Conservation (phyloP, 2,329 filamentous ascomycete genomes). For the Anthostomella pinea region DNA sequence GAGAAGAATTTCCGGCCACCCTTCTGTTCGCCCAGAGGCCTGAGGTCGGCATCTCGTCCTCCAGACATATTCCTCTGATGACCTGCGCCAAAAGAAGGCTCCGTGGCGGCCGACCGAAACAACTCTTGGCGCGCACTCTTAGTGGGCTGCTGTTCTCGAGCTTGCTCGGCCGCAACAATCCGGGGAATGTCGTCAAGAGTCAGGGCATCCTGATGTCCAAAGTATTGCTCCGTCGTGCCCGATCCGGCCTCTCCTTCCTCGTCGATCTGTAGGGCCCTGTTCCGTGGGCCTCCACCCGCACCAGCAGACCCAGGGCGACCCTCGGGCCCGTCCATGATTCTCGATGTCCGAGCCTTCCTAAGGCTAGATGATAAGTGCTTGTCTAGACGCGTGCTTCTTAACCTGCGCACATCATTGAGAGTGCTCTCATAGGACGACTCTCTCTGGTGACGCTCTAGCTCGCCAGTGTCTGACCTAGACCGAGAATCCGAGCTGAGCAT, state of each 20-base stretch:
- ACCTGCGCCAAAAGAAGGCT: slow-evolving; percentile 65
- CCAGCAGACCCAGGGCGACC: slow-evolving; percentile 73
- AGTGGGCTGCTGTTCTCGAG: slow-evolving; percentile 81
- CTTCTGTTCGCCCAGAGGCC: slow-evolving; percentile 48
- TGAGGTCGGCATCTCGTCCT: slow-evolving; percentile 49
- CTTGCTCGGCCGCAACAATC: slow-evolving; percentile 93
- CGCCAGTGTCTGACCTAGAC: slow-evolving; percentile 71
- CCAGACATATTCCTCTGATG: slow-evolving; percentile 62
- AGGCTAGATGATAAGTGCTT: slow-evolving; percentile 92
- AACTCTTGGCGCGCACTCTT: slow-evolving; percentile 70
- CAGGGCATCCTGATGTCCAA: slow-evolving; percentile 86
- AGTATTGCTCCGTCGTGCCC: slow-evolving; percentile 74
- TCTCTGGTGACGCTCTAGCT: slow-evolving; percentile 58
- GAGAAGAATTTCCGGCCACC: slow-evolving; percentile 84
- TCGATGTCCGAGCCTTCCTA: slow-evolving; percentile 83
- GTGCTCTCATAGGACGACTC: slow-evolving; percentile 90
- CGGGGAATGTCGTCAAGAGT: slow-evolving; percentile 95
- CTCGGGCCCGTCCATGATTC: slow-evolving; percentile 86
- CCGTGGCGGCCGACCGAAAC: slow-evolving; percentile 53
- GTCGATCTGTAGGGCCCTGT: slow-evolving; percentile 68
- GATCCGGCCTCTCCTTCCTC: slow-evolving; percentile 71
- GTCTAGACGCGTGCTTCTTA: slow-evolving; percentile 91
- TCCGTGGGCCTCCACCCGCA: slow-evolving; percentile 50
- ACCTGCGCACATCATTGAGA: slow-evolving; percentile 86
- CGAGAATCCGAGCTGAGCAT: slow-evolving; percentile 63